Percentiles rank a stretch among this genome's conserved stretches.
phyloP scores from a whole-genome alignment of 345 rosid species.

The Lenwebbia sp. region DNA sequence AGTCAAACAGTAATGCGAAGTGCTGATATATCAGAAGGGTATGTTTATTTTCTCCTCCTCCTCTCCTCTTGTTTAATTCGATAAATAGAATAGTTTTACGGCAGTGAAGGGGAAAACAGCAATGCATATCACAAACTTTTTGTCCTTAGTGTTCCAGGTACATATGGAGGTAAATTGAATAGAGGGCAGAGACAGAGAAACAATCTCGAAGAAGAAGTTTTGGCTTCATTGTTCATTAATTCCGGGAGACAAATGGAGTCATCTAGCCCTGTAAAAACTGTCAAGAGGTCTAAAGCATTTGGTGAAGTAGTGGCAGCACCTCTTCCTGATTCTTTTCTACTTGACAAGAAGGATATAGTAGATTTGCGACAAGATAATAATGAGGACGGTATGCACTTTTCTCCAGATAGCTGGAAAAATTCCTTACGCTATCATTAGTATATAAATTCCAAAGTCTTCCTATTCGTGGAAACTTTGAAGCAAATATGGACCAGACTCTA shows the following conservation, averaged over 20 bases:
- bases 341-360: slow-evolving; percentile 1
- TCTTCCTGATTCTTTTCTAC: slow-evolving; percentile 8
- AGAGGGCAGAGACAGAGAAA: slow-evolving; percentile 7
- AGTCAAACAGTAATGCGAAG: not conserved
- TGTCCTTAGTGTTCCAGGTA: not conserved
- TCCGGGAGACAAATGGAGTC: slow-evolving; percentile 13
- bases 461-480: not conserved
- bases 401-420: not conserved
- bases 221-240: slow-evolving; percentile 20
- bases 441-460: not conserved
- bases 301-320: slow-evolving; percentile 27
- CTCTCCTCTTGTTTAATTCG: not conserved
- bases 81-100: not conserved
- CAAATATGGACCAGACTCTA: not conserved
- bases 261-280: slow-evolving; percentile 4
- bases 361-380: slow-evolving; percentile 1
- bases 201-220: slow-evolving; percentile 26
- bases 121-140: not conserved
- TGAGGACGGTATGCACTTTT: slow-evolving; percentile 10
- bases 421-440: not conserved
- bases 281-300: slow-evolving; percentile 12
- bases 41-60: not conserved
- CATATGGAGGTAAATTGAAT: slow-evolving; percentile 4
- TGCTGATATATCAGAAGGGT: not conserved
- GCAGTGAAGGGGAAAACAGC: not conserved